These are phyloP conservation scores for Venturiaceae sp. DNA, from an alignment of 2,329 filamentous ascomycete species.

Conservation along the genomic window DNA sequence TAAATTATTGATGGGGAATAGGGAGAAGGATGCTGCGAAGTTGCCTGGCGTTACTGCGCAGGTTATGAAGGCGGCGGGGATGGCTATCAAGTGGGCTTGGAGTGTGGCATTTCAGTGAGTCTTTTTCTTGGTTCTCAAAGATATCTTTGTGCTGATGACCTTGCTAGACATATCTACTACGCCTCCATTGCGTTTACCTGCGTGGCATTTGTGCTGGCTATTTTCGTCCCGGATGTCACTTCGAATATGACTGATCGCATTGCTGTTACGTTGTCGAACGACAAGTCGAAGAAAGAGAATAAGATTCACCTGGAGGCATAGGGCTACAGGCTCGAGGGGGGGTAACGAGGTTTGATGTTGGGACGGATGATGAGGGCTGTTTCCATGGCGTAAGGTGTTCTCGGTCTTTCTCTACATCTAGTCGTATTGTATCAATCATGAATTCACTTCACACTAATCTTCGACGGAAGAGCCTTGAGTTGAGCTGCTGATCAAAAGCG, in stretches of 20 bases:
- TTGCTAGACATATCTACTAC: background rate
- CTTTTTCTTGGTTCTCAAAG: too few species aligned
- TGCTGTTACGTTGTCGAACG: background rate
- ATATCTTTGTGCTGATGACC: too few species aligned
- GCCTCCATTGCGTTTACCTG: background rate
- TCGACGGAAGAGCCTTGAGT: too few species aligned
- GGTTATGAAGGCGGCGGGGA: background rate
- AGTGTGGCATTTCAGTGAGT: conserved; percentile 6
- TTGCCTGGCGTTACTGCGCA: conserved; percentile 4
- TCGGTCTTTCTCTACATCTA: too few species aligned
- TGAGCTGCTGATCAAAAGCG: too few species aligned
- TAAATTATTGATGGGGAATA: background rate
- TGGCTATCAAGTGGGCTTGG: conserved; percentile 3
- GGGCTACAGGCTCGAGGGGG: too few species aligned
- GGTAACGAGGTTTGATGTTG: too few species aligned
- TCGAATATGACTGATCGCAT: background rate
- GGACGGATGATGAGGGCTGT: too few species aligned
- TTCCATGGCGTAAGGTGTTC: too few species aligned
- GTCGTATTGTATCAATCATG: too few species aligned
- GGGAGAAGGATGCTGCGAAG: background rate
- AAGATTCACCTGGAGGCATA: too few species aligned
- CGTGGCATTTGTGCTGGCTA: background rate
- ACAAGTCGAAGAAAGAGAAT: background rate
- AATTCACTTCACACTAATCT: too few species aligned
- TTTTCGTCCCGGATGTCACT: background rate